Conservation (phyloP, 192 early-diverging fungal genomes). For the Entophlyctis helioformis region DNA sequence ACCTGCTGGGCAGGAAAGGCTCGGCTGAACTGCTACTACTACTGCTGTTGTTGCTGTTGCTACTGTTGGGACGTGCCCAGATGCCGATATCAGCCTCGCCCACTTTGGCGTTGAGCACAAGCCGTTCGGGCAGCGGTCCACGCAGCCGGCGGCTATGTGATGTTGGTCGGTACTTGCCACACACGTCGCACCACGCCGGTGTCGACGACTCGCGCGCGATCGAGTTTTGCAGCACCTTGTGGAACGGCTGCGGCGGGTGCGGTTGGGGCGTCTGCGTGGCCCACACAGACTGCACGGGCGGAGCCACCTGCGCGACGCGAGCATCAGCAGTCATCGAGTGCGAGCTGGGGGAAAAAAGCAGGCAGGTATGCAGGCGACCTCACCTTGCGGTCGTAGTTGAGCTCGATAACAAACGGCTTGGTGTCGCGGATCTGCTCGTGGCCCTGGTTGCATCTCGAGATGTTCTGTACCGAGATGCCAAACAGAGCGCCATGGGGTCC, state of each 20-base stretch:
- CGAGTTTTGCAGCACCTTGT: slow-evolving; percentile 17
- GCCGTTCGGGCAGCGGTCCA: neutral
- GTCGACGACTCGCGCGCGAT: slow-evolving; percentile 57
- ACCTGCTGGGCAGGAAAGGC: too few relatives aligned
- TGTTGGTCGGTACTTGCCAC: slow-evolving; percentile 72
- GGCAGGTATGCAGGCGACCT: too few relatives aligned
- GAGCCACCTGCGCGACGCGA: neutral
- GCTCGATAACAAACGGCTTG: slow-evolving; percentile 72
- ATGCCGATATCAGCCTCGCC: too few relatives aligned
- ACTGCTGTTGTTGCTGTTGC: too few relatives aligned
- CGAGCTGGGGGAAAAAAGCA: too few relatives aligned
- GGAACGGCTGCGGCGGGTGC: slow-evolving; percentile 1
- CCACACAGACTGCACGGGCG: neutral
- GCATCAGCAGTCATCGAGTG: too few relatives aligned
- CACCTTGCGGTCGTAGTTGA: slow-evolving; percentile 59
- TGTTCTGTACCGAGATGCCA: too few relatives aligned
- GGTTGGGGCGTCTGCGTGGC: neutral
- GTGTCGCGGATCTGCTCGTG: slow-evolving; percentile 49
- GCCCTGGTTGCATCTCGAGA: too few relatives aligned
- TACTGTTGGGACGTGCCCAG: too few relatives aligned
- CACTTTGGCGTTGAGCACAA: neutral
- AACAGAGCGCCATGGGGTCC: too few relatives aligned
- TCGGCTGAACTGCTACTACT: too few relatives aligned
- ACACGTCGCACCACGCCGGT: slow-evolving; percentile 77
- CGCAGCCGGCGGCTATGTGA: slow-evolving; percentile 61